Evolutionary conservation across 805 yeast species (phyloP), one percentile per base, ranked within the genome.

Genomic region (Zygotorulaspora sp.): DNA sequence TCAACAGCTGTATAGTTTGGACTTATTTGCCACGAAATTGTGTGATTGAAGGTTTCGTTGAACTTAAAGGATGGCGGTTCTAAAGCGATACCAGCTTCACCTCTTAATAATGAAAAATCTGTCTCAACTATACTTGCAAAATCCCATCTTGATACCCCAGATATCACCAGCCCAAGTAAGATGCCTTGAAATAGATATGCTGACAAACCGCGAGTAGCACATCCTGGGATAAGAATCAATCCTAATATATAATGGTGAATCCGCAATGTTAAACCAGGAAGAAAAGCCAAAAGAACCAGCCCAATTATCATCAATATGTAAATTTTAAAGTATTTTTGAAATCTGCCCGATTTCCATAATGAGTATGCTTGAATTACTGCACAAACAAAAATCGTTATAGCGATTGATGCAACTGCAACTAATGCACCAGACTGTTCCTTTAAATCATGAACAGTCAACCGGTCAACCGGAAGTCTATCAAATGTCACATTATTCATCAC

Each of bases 91-190:
- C 76, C 72, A 0, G 94, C 89, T 49, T 84, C 95, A 13, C 83
- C 83, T 48, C 97, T 68, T 39, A 77, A 58, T 30, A 89, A 58
- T 2, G 84, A 71, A 4, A 70, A 63, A 17, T 73, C 73, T 0
- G 96, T 85, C 54, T 90, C 96, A 1, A 84, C 78, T 40, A 90
- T 77, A 10, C 96, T 79, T 2, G 94, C 97, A 52, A 83, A 79
- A 39, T 92, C 97, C 98, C 98, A 90, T 39, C 94, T 68, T 0
- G 94, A 77, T 1, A 86, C 78, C 0, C 98, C 98, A 15, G 89
- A 82, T 5, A 88, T 68, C 34, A 83, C 71, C 30, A 90, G 66
- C 0, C 97, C 98, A 0, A 86, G 57, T 16, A 90, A 64, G 1
- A 90, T 73, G 2, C 97, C 97, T 57, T 89, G 96, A 54, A 85